These are phyloP conservation scores for Colletotrichum destructivum DNA, from an alignment of 2,329 filamentous ascomycete genomes.

Conservation along the genomic window DNA sequence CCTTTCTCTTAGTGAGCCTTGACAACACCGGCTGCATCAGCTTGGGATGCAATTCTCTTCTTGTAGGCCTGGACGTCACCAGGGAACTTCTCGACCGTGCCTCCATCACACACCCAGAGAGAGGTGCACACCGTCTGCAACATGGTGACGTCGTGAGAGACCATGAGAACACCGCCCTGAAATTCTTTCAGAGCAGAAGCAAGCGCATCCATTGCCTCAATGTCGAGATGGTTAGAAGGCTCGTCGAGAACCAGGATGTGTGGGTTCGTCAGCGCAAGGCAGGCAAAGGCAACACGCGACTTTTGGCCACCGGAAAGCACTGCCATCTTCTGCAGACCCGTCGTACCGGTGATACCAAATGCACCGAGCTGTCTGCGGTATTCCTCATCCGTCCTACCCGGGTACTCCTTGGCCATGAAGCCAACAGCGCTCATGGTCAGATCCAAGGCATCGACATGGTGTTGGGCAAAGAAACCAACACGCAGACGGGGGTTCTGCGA, in stretches of 20 bases:
- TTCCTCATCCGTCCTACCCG: constrained; percentile 93
- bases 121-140: constrained; percentile 94
- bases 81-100: constrained; percentile 95
- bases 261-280: constrained; percentile 91
- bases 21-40: constrained; percentile 89
- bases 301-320: constrained; percentile 97
- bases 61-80: constrained; percentile 98
- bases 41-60: constrained; percentile 93
- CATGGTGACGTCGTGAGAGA: constrained; percentile 99
- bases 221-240: constrained; percentile 98
- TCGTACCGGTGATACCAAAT: constrained; percentile 92
- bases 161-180: constrained; percentile 96
- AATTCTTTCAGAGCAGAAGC: constrained; percentile 87
- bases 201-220: constrained; percentile 98
- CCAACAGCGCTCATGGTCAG: constrained; percentile 89
- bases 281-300: constrained; percentile 98
- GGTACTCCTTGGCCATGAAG: constrained; percentile 96
- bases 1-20: constrained; percentile 66
- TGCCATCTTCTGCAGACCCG: constrained; percentile 95
- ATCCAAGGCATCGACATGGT: constrained; percentile 97
- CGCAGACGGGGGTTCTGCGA: constrained; percentile 90
- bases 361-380: constrained; percentile 96
- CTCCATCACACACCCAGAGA: constrained; percentile 96
- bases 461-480: constrained; percentile 97
- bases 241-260: constrained; percentile 99